A percentile compares a stretch with the other conserved stretches of the same genome.
These are phyloP conservation scores for Plenodomus tracheiphilus DNA, from an alignment of 2,329 filamentous ascomycete species.

Conservation along the genomic window DNA sequence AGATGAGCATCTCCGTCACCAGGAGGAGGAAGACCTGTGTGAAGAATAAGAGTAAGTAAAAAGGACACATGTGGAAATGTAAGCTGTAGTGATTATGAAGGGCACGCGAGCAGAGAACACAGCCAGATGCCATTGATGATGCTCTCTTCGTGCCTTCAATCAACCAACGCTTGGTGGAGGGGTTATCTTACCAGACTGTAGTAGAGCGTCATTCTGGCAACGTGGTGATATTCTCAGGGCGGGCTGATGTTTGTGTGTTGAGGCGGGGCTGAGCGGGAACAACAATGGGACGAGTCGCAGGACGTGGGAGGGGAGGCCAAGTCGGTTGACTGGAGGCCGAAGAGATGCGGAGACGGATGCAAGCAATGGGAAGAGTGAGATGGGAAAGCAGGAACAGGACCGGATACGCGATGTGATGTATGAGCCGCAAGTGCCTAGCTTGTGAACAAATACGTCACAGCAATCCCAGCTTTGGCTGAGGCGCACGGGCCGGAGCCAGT, in stretches of 20 bases:
- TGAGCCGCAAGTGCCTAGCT: constrained; percentile 33
- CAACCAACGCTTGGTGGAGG: constrained; percentile 15
- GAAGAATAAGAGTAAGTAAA: constrained; percentile 24
- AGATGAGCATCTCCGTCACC: constrained; percentile 80
- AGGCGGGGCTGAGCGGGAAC: constrained; percentile 22
- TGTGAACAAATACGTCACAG: constrained; percentile 40
- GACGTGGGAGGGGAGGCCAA: not conserved
- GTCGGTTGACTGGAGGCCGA: constrained; percentile 1
- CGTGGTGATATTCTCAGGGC: constrained; percentile 28
- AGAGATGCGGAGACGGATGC: constrained; percentile 2
- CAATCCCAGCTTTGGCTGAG: constrained; percentile 13
- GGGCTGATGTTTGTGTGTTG: constrained; percentile 22
- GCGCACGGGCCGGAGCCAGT: constrained; percentile 13
- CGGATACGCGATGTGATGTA: constrained; percentile 22
- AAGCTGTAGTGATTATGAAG: not conserved
- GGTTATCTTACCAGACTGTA: constrained; percentile 62
- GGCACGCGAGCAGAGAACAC: constrained; percentile 9
- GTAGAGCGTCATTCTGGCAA: constrained; percentile 67
- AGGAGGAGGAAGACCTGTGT: constrained; percentile 78
- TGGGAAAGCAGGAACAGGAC: constrained; percentile 18
- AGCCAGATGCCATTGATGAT: not conserved
- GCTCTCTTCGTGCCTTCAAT: not conserved
- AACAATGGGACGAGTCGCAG: constrained; percentile 1
- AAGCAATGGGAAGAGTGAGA: constrained; percentile 13
- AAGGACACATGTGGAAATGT: constrained; percentile 12